These are phyloP conservation scores for Coffea eugenioides DNA, from an alignment of 257 asterid species.

Conservation along the genomic window DNA sequence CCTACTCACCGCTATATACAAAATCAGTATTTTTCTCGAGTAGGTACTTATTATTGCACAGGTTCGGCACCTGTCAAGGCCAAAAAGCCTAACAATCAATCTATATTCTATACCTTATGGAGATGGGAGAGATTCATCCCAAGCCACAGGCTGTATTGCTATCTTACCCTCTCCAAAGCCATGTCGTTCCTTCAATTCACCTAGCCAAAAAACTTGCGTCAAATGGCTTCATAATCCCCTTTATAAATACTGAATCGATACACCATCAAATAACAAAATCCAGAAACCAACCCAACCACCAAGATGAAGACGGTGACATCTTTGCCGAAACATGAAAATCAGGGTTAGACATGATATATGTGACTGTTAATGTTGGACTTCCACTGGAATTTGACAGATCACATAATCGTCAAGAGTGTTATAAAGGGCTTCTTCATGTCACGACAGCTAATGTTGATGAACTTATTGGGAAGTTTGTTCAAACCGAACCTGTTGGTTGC, in stretches of 20 bases:
- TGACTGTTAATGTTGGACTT: conserved; percentile 61
- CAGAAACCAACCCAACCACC: conserved; percentile 5
- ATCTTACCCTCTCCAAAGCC: conserved; percentile 41
- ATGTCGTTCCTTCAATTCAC: conserved; percentile 64
- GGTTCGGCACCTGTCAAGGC: too few relatives aligned
- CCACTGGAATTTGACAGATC: conserved; percentile 62
- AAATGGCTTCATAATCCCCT: conserved; percentile 65
- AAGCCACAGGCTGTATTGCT: not conserved
- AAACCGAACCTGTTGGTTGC: conserved; percentile 56
- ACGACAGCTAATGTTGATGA: conserved; percentile 59
- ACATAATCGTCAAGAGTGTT: conserved; percentile 53
- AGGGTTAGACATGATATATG: conserved; percentile 67
- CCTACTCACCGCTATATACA: too few relatives aligned
- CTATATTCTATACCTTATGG: not conserved
- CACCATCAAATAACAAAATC: conserved; percentile 63
- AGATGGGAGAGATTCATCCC: not conserved
- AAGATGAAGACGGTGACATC: conserved; percentile 31
- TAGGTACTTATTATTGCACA: too few relatives aligned
- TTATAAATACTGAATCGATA: conserved; percentile 66
- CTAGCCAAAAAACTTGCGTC: conserved; percentile 70
- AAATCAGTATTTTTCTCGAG: too few relatives aligned
- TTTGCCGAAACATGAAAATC: conserved; percentile 54
- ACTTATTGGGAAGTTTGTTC: conserved; percentile 43
- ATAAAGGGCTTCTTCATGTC: conserved; percentile 54
- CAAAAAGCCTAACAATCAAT: not conserved